A percentile compares a stretch with the other conserved stretches of the same genome.
Evolutionary conservation across 345 rosid species (phyloP).

Genomic region (Boechera retrofracta): DNA sequence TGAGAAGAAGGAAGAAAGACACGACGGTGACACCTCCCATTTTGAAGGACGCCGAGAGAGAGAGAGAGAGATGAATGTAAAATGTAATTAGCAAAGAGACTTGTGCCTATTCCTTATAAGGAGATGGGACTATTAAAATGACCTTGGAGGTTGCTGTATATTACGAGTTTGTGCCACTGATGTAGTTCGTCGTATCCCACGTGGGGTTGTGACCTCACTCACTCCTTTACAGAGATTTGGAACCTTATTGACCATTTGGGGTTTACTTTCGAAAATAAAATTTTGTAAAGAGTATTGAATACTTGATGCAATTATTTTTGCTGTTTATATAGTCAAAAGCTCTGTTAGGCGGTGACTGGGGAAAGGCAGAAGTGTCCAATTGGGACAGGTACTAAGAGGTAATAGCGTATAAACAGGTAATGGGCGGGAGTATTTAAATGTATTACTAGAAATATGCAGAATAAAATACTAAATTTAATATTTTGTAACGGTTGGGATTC

Average conservation of each 20-base stretch:
- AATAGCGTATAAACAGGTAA: background rate
- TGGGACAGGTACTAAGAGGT: background rate
- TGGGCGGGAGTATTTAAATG: background rate
- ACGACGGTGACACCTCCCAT: constrained; percentile 42
- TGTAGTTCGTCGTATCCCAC: constrained; percentile 31
- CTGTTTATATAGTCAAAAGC: constrained; percentile 11
- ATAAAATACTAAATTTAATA: background rate
- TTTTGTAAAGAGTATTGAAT: background rate
- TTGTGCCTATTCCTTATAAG: constrained; percentile 38
- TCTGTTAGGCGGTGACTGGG: constrained; percentile 43
- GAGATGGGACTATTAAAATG: background rate
- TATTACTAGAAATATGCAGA: background rate
- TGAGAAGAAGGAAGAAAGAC: constrained; percentile 38
- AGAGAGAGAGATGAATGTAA: constrained; percentile 5
- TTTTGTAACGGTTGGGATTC: background rate
- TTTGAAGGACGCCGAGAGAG: constrained; percentile 12
- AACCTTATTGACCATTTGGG: constrained; percentile 14
- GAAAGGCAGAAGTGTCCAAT: background rate
- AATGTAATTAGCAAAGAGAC: constrained; percentile 24
- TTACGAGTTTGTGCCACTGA: constrained; percentile 41
- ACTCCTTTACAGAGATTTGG: constrained; percentile 34
- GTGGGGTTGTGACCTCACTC: constrained; percentile 41
- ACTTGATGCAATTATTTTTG: constrained; percentile 2
- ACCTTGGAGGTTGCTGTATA: constrained; percentile 20
- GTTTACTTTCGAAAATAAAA: constrained; percentile 21